Evolutionary conservation across 169 alveolate genomes (phyloP).

Genomic region (Eimeria acervulina): DNA sequence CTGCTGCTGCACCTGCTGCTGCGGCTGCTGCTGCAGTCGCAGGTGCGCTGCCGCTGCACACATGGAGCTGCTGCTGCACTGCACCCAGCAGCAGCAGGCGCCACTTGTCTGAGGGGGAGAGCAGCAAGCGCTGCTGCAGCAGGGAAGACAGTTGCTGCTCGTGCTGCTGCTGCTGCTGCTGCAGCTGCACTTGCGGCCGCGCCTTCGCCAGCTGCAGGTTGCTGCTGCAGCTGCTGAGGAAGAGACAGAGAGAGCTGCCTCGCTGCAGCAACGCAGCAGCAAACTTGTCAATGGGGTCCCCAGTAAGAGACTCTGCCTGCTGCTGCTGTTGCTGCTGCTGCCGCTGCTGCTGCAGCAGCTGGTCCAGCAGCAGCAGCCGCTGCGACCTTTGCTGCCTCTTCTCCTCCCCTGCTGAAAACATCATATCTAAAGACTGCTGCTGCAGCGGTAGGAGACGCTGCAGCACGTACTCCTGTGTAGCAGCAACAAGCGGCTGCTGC

Average conservation of each 20-base stretch:
- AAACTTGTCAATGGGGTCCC: neutral
- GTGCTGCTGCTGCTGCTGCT: constrained; percentile 72
- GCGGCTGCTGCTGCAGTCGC: constrained; percentile 54
- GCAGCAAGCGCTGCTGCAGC: constrained; percentile 73
- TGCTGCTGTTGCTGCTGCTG: constrained; percentile 54
- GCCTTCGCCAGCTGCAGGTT: constrained; percentile 12
- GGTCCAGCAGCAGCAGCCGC: constrained; percentile 79
- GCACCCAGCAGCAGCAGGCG: constrained; percentile 66
- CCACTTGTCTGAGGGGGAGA: constrained; percentile 1
- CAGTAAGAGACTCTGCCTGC: neutral
- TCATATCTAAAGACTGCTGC: neutral
- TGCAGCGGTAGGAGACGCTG: constrained; percentile 65
- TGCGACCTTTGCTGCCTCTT: constrained; percentile 43
- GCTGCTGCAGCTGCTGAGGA: constrained; percentile 71
- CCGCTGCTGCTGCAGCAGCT: constrained; percentile 68
- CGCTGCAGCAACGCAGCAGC: constrained; percentile 43
- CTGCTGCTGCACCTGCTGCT: constrained; percentile 26
- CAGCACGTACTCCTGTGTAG: constrained; percentile 53
- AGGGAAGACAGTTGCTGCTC: constrained; percentile 13
- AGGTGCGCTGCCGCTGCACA: neutral
- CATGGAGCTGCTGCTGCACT: constrained; percentile 64
- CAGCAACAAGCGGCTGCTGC: constrained; percentile 69
- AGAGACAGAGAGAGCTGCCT: constrained; percentile 31
- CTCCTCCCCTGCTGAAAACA: constrained; percentile 56
- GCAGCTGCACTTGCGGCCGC: constrained; percentile 72